phyloP scores from a whole-genome alignment of 2,329 filamentous ascomycete species.

The Fonsecaea erecta region DNA sequence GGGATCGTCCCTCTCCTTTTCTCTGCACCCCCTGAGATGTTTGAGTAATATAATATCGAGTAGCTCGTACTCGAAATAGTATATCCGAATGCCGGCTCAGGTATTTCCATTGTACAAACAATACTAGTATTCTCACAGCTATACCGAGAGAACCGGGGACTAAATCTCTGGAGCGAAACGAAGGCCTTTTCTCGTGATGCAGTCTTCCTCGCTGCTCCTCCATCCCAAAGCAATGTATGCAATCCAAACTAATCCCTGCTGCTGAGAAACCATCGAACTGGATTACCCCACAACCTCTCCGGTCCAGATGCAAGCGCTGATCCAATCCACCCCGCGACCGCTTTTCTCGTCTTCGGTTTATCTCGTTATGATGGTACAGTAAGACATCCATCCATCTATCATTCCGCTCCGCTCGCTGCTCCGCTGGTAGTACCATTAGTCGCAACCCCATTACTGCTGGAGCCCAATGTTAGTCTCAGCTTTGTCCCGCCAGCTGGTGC shows the following conservation, averaged over 20 bases:
- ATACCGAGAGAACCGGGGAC: background rate
- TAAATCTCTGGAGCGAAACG: background rate
- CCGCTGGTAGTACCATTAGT: conserved; percentile 42
- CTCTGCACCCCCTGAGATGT: background rate
- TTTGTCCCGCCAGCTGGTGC: conserved; percentile 63
- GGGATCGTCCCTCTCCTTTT: background rate
- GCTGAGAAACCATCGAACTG: background rate
- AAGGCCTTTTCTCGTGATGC: background rate
- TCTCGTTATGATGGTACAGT: conserved; percentile 33
- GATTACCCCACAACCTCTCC: background rate
- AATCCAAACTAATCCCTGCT: background rate
- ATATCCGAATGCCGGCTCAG: background rate
- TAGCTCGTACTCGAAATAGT: background rate
- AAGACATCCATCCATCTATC: conserved; percentile 30
- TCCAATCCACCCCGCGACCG: background rate
- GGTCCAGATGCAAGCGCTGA: background rate
- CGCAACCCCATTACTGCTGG: conserved; percentile 44
- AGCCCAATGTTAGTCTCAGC: conserved; percentile 69
- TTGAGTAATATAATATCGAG: no score
- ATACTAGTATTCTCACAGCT: background rate
- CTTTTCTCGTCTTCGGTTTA: conserved; percentile 4
- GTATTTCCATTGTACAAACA: background rate
- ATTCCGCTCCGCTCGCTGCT: conserved; percentile 43
- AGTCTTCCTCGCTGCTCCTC: background rate
- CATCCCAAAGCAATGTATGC: background rate